Percentiles rank a stretch among this genome's conserved stretches.
phyloP scores from a whole-genome alignment of 495 filamentous ascomycete species.

The Ramalina intermedia region DNA sequence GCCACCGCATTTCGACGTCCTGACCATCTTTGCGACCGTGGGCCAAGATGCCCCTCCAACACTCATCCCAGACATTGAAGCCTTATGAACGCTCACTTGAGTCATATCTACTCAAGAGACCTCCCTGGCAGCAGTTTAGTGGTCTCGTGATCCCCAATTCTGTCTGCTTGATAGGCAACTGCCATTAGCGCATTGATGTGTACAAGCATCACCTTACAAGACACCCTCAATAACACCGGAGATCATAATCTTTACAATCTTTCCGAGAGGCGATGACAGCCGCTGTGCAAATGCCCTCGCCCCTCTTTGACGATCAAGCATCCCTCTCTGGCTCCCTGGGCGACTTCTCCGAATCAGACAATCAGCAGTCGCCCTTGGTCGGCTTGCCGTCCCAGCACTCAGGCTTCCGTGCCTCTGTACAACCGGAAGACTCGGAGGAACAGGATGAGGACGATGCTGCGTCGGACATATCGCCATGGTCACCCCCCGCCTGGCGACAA shows the following conservation, averaged over 20 bases:
- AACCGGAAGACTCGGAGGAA: slow-evolving; percentile 22
- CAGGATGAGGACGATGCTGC: slow-evolving; percentile 30
- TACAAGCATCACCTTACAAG: neutral
- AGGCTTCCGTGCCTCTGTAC: slow-evolving; percentile 44
- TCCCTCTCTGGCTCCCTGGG: slow-evolving; percentile 59
- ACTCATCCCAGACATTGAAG: neutral
- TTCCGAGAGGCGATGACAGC: slow-evolving; percentile 15
- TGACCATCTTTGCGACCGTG: slow-evolving; percentile 8
- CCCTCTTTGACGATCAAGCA: slow-evolving; percentile 50
- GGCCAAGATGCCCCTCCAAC: slow-evolving; percentile 5
- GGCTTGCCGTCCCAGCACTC: slow-evolving; percentile 60
- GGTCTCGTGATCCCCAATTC: neutral
- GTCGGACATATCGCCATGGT: slow-evolving; percentile 31
- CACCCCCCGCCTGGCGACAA: slow-evolving; percentile 44
- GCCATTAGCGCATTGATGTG: neutral
- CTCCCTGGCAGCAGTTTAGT: neutral
- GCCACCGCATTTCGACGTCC: slow-evolving; percentile 10
- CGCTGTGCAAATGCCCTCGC: slow-evolving; percentile 34
- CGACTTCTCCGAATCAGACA: slow-evolving; percentile 54
- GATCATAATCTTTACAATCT: neutral
- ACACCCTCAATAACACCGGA: neutral
- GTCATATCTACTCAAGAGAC: neutral
- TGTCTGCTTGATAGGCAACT: neutral
- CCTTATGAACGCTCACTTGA: neutral
- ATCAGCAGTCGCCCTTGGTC: slow-evolving; percentile 36